Percentiles rank a stretch among this genome's conserved stretches.
Evolutionary conservation across 208 protist species (phyloP).

Genomic region (Vickermania spadyakhi): DNA sequence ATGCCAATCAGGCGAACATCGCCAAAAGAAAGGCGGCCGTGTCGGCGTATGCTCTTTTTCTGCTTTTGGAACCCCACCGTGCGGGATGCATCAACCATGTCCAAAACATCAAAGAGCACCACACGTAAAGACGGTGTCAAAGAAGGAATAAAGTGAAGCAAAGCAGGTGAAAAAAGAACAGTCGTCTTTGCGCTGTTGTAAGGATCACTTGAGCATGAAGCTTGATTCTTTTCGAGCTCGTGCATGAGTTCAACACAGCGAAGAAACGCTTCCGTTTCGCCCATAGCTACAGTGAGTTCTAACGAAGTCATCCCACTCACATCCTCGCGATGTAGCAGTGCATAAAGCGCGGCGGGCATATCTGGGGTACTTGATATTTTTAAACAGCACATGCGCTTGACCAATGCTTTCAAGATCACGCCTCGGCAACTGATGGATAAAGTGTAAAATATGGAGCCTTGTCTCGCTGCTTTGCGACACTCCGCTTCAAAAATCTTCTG

Average conservation of each 20-base stretch:
- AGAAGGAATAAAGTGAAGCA: constrained; percentile 38
- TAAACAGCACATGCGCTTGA: not conserved
- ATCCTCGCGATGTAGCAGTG: not conserved
- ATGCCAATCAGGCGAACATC: constrained; percentile 74
- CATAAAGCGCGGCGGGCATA: not conserved
- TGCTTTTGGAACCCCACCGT: constrained; percentile 26
- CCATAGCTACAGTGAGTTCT: not conserved
- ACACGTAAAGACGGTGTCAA: constrained; percentile 58
- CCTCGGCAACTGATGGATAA: not conserved
- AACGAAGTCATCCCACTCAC: not conserved
- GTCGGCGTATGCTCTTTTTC: not conserved
- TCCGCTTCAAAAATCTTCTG: not conserved
- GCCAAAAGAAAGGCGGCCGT: constrained; percentile 36
- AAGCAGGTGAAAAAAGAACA: constrained; percentile 9
- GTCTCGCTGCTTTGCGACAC: not conserved
- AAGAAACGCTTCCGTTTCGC: not conserved
- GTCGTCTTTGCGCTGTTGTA: not conserved
- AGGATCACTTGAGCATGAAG: not conserved
- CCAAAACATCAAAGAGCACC: constrained; percentile 67
- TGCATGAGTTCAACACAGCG: not conserved
- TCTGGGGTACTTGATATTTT: not conserved
- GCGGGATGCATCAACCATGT: constrained; percentile 30
- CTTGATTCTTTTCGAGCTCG: constrained; percentile 3
- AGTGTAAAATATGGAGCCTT: constrained; percentile 3
- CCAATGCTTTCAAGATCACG: not conserved